phyloP scores from a whole-genome alignment of 108 stramenopile genomes.

The Cylindrotheca fusiformis region DNA sequence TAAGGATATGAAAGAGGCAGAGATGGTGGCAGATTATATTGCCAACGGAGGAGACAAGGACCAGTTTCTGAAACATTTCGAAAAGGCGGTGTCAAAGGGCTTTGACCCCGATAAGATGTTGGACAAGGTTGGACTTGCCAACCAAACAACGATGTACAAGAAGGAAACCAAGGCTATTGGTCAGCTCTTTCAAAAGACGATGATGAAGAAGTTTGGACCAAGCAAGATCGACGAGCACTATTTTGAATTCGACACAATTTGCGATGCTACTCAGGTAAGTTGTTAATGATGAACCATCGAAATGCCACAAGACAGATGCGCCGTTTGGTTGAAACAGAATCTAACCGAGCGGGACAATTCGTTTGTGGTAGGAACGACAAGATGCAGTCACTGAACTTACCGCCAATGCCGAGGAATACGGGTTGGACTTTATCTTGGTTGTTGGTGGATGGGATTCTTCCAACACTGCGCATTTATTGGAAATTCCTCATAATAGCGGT shows the following conservation, averaged over 20 bases:
- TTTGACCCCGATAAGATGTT: conserved; percentile 96
- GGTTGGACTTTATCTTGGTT: conserved; percentile 93
- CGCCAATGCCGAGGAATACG: conserved; percentile 57
- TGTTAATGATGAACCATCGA: too few species aligned
- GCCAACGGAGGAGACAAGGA: conserved; percentile 91
- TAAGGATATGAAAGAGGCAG: conserved; percentile 93
- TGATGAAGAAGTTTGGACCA: conserved; percentile 90
- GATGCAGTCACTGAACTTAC: conserved; percentile 93
- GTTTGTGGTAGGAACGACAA: conserved; percentile 58
- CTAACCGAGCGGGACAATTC: too few species aligned
- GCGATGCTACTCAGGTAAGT: conserved; percentile 94
- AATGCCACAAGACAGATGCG: too few species aligned
- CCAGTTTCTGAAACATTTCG: conserved; percentile 84
- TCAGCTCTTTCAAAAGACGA: conserved; percentile 87
- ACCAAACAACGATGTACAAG: conserved; percentile 99
- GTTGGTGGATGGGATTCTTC: conserved; percentile 97
- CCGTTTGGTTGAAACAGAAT: too few species aligned
- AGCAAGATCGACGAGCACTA: conserved; percentile 77
- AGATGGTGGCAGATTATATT: conserved; percentile 94
- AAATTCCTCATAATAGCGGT: conserved; percentile 84
- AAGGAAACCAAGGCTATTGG: conserved; percentile 96
- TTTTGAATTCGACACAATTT: conserved; percentile 96
- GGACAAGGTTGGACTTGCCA: conserved; percentile 91
- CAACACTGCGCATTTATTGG: conserved; percentile 94
- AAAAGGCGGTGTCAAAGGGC: conserved; percentile 86